Percentiles rank a stretch among this genome's conserved stretches.
phyloP scores from a whole-genome alignment of 2,329 filamentous ascomycete genomes.

The Thelonectria blattea region DNA sequence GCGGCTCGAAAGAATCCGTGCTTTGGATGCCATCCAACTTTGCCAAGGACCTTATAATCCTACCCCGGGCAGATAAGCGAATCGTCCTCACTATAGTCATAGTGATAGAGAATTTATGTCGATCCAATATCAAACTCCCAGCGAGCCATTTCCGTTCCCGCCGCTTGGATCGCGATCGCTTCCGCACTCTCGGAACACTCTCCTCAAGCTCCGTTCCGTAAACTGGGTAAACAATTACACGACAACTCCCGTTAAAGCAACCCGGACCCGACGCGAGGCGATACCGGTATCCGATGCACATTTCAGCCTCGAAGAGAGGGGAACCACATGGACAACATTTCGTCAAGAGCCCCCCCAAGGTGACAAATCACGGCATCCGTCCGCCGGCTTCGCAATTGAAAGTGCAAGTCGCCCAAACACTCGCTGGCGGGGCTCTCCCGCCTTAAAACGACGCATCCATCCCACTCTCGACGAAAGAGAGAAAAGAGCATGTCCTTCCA shows the following conservation, averaged over 20 bases:
- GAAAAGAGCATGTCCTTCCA: neutral
- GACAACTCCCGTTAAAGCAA: neutral
- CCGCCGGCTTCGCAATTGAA: conserved; percentile 26
- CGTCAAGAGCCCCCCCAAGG: neutral
- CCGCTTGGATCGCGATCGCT: neutral
- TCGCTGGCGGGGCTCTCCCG: conserved; percentile 6
- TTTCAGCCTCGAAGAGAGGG: neutral
- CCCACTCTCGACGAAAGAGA: conserved; percentile 7
- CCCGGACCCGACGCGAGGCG: neutral
- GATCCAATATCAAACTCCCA: too few species aligned
- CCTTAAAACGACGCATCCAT: conserved; percentile 11
- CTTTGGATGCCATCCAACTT: conserved; percentile 3
- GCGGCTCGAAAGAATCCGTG: neutral
- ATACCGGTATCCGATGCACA: neutral
- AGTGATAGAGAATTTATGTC: neutral
- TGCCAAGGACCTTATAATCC: neutral
- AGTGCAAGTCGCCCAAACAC: neutral
- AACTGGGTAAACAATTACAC: conserved; percentile 1
- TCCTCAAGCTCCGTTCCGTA: neutral
- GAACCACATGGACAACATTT: too few species aligned
- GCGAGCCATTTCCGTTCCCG: neutral
- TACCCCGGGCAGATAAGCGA: conserved; percentile 14
- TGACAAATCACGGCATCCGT: conserved; percentile 29
- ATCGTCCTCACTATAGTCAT: neutral
- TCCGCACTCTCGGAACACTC: neutral